Evolutionary conservation across 768 basidiomycete genomes (phyloP).

Genomic region (Leccinum variicolor): DNA sequence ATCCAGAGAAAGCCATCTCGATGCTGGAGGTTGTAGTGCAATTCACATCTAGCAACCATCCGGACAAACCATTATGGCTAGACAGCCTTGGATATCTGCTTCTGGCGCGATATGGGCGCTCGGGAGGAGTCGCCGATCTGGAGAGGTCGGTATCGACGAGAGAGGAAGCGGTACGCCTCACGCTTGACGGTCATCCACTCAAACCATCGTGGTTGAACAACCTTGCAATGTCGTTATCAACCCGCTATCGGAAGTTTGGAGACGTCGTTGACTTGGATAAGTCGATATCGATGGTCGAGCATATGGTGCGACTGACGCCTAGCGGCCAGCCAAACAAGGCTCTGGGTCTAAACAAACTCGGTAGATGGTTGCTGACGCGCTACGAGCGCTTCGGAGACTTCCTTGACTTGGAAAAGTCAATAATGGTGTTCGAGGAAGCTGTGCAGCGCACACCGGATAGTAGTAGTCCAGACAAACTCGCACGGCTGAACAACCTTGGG

Average conservation of each 20-base stretch:
- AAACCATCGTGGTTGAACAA: neutral
- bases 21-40: neutral
- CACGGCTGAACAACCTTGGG: neutral
- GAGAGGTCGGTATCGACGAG: neutral
- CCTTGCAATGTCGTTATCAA: neutral
- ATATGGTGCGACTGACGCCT: neutral
- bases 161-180: neutral
- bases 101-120: neutral
- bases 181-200: neutral
- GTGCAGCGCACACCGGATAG: neutral
- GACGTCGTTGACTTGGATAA: neutral
- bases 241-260: neutral
- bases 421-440: neutral
- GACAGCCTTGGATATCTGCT: neutral
- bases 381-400: neutral
- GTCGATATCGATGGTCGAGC: neutral
- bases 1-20: neutral
- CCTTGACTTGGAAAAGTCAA: neutral
- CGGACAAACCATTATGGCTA: neutral
- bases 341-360: neutral
- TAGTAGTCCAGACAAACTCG: neutral
- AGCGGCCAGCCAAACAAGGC: neutral
- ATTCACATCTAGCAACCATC: neutral
- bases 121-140: neutral
- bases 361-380: neutral